Percentiles rank a stretch among this genome's conserved stretches.
Conservation (phyloP, 495 filamentous ascomycete species). For the Chaetomium tenue region DNA sequence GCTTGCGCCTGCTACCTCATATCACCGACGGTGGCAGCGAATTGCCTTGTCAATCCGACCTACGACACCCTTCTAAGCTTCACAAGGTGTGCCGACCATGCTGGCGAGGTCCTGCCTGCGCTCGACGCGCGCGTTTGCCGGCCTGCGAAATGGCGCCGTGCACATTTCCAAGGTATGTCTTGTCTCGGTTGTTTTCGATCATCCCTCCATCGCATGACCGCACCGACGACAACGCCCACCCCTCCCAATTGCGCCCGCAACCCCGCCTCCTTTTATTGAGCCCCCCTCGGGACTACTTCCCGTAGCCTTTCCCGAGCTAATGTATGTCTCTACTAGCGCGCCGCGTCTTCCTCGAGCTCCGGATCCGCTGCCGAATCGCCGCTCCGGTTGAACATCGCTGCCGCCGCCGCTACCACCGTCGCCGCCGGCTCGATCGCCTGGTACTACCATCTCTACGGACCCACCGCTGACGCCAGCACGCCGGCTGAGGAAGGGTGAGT, state of each 20-base stretch:
- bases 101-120: conserved; percentile 82
- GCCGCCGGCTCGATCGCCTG: conserved; percentile 86
- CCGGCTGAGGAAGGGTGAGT: conserved; percentile 97
- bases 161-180: conserved; percentile 58
- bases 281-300: conserved; percentile 7
- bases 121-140: conserved; percentile 72
- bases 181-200: background rate
- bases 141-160: conserved; percentile 61
- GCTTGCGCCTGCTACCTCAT: conserved; percentile 30
- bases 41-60: conserved; percentile 42
- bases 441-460: conserved; percentile 95
- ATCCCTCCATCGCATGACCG: conserved; percentile 18
- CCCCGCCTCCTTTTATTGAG: conserved; percentile 11
- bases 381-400: conserved; percentile 72
- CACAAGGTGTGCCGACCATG: conserved; percentile 63
- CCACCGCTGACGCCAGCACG: conserved; percentile 82
- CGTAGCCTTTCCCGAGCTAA: conserved; percentile 25
- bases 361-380: conserved; percentile 58
- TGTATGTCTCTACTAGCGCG: conserved; percentile 50
- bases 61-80: conserved; percentile 41
- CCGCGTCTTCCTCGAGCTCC: conserved; percentile 58
- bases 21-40: conserved; percentile 41
- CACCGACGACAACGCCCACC: conserved; percentile 19
- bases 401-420: conserved; percentile 74
- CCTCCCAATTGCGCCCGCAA: conserved; percentile 23